Evolutionary conservation across 2,329 filamentous ascomycete species (phyloP).

Genomic region (Tetracladium maxilliforme): DNA sequence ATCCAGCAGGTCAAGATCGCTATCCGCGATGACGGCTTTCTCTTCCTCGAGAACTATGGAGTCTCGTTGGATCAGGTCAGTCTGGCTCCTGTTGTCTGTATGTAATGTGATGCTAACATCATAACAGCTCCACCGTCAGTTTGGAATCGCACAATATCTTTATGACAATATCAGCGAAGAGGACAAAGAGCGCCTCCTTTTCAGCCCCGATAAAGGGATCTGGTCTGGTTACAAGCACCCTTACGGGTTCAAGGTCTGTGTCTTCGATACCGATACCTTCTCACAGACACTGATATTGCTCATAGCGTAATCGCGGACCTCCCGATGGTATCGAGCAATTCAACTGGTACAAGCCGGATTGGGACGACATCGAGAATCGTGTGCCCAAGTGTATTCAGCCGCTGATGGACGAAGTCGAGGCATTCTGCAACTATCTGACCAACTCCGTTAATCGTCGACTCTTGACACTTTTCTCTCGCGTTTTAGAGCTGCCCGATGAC

Average conservation of each 20-base stretch:
- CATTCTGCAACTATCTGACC: constrained; percentile 29
- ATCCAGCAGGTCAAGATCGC: constrained; percentile 25
- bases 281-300: not conserved
- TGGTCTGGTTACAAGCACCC: constrained; percentile 35
- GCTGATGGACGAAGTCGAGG: constrained; percentile 32
- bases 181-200: constrained; percentile 30
- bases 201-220: constrained; percentile 27
- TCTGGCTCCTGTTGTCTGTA: not conserved
- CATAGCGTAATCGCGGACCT: constrained; percentile 22
- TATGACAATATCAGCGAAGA: constrained; percentile 32
- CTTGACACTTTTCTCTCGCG: constrained; percentile 22
- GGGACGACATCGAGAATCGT: constrained; percentile 23
- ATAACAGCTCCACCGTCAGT: constrained; percentile 31
- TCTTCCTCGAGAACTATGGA: constrained; percentile 34
- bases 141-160: constrained; percentile 31
- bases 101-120: too few relatives aligned
- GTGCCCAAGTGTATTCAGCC: constrained; percentile 28
- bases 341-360: constrained; percentile 34
- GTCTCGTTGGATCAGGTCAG: constrained; percentile 19
- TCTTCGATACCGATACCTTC: not conserved
- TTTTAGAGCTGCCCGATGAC: constrained; percentile 26
- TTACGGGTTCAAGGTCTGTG: constrained; percentile 24
- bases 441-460: constrained; percentile 28
- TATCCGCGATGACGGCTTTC: constrained; percentile 26
- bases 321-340: constrained; percentile 37